phyloP scores from a whole-genome alignment of 768 basidiomycete genomes.

The Boletus tomentosulus region DNA sequence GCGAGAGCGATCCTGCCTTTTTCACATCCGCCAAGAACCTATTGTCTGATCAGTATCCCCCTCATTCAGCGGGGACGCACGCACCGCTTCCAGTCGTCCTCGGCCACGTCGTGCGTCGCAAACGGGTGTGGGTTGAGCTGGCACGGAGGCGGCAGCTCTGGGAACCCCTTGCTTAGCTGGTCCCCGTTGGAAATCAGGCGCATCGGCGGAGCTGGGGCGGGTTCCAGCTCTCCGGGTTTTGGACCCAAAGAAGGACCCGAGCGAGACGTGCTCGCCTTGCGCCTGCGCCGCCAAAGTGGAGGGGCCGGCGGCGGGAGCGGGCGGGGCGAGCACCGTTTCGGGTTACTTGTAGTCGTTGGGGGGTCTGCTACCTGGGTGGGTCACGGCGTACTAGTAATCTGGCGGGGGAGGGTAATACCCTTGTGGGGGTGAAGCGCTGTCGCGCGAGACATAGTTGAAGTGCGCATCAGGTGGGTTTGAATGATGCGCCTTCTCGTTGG shows the following conservation, averaged over 20 bases:
- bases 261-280: constrained; percentile 12
- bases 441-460: constrained; percentile 4
- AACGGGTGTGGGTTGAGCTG: constrained; percentile 45
- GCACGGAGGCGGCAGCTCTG: constrained; percentile 39
- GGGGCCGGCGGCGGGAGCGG: not conserved
- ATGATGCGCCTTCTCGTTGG: constrained; percentile 25
- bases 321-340: not conserved
- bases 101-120: constrained; percentile 42
- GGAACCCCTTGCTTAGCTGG: constrained; percentile 41
- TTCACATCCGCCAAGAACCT: constrained; percentile 41
- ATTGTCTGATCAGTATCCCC: no score
- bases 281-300: not conserved
- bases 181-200: constrained; percentile 25
- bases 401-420: constrained; percentile 11
- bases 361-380: no score
- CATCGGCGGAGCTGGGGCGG: constrained; percentile 22
- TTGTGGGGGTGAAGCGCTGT: no score
- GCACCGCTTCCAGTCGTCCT: constrained; percentile 51
- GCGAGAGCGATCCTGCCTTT: constrained; percentile 31
- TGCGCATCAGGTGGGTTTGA: constrained; percentile 7
- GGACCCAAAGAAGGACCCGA: constrained; percentile 26
- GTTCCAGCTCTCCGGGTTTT: constrained; percentile 24
- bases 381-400: constrained; percentile 5
- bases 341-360: not conserved
- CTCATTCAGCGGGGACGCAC: no score